Evolutionary conservation across 2,329 filamentous ascomycete species (phyloP), one percentile per base, ranked within the genome.

Genomic region (Alternaria arborescens): DNA sequence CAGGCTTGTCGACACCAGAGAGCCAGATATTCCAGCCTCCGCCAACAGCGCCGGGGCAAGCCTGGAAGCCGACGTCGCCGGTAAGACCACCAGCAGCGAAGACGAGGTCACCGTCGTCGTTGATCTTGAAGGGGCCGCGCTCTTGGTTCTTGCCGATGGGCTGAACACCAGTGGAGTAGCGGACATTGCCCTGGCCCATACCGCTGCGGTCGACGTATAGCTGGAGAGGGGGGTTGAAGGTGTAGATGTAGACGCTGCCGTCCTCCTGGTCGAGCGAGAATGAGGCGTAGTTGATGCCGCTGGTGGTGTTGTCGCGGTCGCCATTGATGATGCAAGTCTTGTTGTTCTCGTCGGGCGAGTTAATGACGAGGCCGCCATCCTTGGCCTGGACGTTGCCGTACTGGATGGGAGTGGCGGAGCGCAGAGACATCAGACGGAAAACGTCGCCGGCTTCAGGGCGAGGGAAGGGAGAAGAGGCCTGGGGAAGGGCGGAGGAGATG

Each of bases 191-290:
- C 59, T 65, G 82, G 83, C 84, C 86, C 85, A 87, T 87, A 69
- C 85, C 86, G 51, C 84, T 86, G 52, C 84, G 83, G 74, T 89
- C 86, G 46, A 83, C 82, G 64, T 71, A 88, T 52, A 85, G 61
- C 69, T 83, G 77, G 77, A 88, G 86, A 4, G 78, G 76, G 8
- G 75, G 78, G 28, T 77, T 77, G 30, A 71, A 65, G 47, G 80
- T 81, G 76, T 83, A 87, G 34, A 89, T 80, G 72, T 75, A 82
- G n/a, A 73, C 80, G 51, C 79, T 78, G 58, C 67, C 62, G 46
- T 84, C 76, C 11, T 52, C 40, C 28, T 57, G 8, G 40, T 80
- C 52, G 67, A 88, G 74, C 64, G 77, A 77, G 75, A 89, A 87
- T 47, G 82, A 85, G 55, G 85, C 86, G 36, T 68, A 74, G 62